Conservation (phyloP, 805 yeast species). For the Spathaspora sp. region DNA sequence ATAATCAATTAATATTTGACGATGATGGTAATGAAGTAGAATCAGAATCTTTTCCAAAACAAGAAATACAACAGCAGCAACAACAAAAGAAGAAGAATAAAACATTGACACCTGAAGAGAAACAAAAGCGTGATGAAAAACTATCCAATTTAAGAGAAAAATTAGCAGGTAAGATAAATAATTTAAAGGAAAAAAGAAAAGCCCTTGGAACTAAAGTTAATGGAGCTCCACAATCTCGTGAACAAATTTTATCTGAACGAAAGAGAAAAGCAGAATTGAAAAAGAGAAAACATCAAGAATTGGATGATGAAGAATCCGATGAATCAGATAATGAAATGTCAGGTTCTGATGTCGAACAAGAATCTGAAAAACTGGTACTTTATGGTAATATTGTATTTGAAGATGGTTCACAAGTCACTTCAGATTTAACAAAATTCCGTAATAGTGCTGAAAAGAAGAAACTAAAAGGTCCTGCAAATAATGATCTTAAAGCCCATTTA, state of each 20-base stretch:
- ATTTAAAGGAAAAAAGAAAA: constrained; percentile 73
- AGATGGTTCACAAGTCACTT: constrained; percentile 76
- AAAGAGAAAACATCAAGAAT: constrained; percentile 32
- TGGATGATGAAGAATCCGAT: constrained; percentile 26
- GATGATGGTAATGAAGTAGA: constrained; percentile 47
- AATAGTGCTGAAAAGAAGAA: constrained; percentile 45
- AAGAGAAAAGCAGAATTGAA: constrained; percentile 43
- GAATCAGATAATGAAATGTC: constrained; percentile 33
- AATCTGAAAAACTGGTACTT: constrained; percentile 43
- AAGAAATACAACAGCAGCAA: constrained; percentile 3
- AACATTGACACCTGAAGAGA: constrained; percentile 43
- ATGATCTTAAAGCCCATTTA: constrained; percentile 82
- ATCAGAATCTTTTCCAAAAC: constrained; percentile 4
- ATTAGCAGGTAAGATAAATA: constrained; percentile 67
- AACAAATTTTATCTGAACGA: constrained; percentile 70
- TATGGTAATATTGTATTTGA: constrained; percentile 80
- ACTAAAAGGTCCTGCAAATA: constrained; percentile 79
- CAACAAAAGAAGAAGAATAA: constrained; percentile 4
- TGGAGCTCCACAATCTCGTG: constrained; percentile 85
- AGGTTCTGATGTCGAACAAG: constrained; percentile 20
- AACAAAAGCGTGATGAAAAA: constrained; percentile 47
- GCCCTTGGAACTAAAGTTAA: constrained; percentile 82
- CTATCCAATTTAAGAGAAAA: constrained; percentile 72
- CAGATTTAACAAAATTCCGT: constrained; percentile 61
- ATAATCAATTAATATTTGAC: constrained; percentile 51